Evolutionary conservation across 345 rosid genomes (phyloP).

Genomic region (Viola odorata): DNA sequence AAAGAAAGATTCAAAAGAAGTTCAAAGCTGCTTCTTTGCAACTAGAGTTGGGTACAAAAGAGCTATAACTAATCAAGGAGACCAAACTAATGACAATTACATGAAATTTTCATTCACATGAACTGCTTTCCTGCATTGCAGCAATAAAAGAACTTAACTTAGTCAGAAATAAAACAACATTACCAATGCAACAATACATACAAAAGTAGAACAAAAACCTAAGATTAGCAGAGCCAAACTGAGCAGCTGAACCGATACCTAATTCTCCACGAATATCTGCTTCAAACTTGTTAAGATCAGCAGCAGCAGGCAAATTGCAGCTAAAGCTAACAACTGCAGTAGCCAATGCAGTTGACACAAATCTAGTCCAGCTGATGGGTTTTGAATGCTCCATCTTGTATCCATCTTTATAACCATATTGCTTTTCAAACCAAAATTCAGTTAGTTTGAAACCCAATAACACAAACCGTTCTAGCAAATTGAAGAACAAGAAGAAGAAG

Average conservation of each 20-base stretch:
- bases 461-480: no score
- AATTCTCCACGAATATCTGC: conserved; percentile 85
- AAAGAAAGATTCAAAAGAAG: no score
- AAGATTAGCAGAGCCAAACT: conserved; percentile 84
- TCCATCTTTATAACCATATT: conserved; percentile 31
- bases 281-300: conserved; percentile 82
- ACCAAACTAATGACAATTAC: conserved; percentile 18
- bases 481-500: no score
- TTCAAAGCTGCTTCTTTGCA: no score
- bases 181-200: not conserved
- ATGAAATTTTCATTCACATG: conserved; percentile 81
- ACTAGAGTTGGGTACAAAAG: no score
- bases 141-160: conserved; percentile 11
- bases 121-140: conserved; percentile 66
- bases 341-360: conserved; percentile 61
- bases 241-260: conserved; percentile 90
- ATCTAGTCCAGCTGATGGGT: conserved; percentile 41
- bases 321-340: conserved; percentile 51
- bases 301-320: conserved; percentile 51
- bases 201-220: conserved; percentile 29
- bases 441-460: conserved; percentile 13
- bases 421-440: conserved; percentile 36
- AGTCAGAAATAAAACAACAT: not conserved
- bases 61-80: no score
- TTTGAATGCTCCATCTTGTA: conserved; percentile 19